These are phyloP conservation scores for Aureobasidium sp. DNA, from an alignment of 2,329 filamentous ascomycete genomes.

Conservation along the genomic window DNA sequence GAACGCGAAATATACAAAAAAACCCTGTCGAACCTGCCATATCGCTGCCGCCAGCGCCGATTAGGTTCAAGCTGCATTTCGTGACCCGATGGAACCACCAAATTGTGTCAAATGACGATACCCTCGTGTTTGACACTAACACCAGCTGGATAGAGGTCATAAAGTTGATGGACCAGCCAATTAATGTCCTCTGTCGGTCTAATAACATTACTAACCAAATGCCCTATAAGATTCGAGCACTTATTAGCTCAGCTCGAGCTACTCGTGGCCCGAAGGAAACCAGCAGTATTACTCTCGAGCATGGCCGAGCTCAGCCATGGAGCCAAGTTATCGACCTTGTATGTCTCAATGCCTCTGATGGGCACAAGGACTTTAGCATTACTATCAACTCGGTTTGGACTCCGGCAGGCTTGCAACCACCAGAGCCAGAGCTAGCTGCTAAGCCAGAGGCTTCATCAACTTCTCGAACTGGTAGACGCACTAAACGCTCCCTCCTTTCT, in stretches of 20 bases:
- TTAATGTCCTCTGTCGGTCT: not conserved
- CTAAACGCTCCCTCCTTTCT: not conserved
- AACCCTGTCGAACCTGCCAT: not conserved
- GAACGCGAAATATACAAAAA: not conserved
- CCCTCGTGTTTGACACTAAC: not conserved
- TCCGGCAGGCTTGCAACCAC: not conserved
- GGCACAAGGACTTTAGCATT: not conserved
- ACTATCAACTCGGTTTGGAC: not conserved
- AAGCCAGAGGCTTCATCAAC: not conserved
- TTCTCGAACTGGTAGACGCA: not conserved
- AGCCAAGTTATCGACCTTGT: not conserved
- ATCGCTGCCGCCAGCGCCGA: not conserved
- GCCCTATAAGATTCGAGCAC: not conserved
- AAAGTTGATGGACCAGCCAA: not conserved
- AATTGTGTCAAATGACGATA: not conserved
- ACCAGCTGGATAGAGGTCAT: not conserved
- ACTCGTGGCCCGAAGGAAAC: not conserved
- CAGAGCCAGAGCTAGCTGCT: not conserved
- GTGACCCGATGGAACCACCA: not conserved
- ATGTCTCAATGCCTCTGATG: not conserved
- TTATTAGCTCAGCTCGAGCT: not conserved
- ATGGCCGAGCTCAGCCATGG: not conserved
- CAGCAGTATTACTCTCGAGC: not conserved
- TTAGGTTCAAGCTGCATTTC: not conserved
- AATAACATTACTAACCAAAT: not conserved